phyloP scores from a whole-genome alignment of 352 stramenopile genomes.

The Phytophthora litchii region DNA sequence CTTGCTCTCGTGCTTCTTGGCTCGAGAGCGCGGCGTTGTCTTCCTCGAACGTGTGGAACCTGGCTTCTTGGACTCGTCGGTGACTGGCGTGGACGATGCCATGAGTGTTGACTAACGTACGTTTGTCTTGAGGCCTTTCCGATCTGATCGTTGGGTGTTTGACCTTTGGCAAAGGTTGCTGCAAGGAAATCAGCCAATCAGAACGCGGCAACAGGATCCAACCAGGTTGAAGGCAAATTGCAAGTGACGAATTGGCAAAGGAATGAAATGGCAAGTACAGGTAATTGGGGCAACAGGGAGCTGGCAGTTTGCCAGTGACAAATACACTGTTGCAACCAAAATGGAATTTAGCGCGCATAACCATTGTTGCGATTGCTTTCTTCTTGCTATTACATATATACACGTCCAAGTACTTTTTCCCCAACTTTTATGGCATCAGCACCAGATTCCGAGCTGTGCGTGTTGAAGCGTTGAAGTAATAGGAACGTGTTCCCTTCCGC shows the following conservation, averaged over 20 bases:
- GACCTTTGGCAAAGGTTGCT: constrained; percentile 20
- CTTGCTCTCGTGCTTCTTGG: constrained; percentile 31
- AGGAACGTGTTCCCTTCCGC: not conserved
- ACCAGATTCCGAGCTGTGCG: not conserved
- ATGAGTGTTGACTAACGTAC: constrained; percentile 13
- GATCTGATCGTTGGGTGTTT: constrained; percentile 27
- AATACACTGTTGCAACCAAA: too few species aligned
- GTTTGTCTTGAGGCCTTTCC: constrained; percentile 18
- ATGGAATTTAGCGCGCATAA: too few species aligned
- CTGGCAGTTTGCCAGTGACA: too few species aligned
- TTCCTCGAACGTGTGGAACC: constrained; percentile 18
- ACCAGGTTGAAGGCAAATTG: not conserved
- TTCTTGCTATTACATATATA: not conserved
- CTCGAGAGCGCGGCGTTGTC: constrained; percentile 16
- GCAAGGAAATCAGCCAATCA: constrained; percentile 31
- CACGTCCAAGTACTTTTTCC: too few species aligned
- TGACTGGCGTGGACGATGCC: constrained; percentile 5
- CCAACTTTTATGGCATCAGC: too few species aligned
- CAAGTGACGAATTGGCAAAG: not conserved
- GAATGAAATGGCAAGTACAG: too few species aligned
- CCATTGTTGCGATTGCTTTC: not conserved
- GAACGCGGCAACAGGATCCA: constrained; percentile 1
- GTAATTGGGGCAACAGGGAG: too few species aligned
- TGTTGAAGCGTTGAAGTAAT: not conserved
- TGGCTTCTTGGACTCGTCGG: constrained; percentile 15